A percentile compares a stretch with the other conserved stretches of the same genome.
These are phyloP conservation scores for Nakataea oryzae DNA, from an alignment of 2,329 filamentous ascomycete genomes.

Conservation along the genomic window DNA sequence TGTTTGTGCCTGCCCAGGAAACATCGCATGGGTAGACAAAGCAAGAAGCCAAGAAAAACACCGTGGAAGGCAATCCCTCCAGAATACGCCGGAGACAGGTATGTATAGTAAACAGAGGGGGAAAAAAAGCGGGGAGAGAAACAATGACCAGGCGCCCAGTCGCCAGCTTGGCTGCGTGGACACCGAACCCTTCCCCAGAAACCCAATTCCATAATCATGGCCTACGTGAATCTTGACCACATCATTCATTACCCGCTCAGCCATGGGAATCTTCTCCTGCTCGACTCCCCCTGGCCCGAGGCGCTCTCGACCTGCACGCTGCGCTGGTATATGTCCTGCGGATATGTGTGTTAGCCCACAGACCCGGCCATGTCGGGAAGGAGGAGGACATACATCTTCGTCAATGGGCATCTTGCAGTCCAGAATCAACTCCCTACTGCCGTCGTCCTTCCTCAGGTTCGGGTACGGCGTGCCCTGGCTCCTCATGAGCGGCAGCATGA, in stretches of 20 bases:
- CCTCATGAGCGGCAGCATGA: slow-evolving; percentile 80
- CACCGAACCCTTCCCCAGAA: background rate
- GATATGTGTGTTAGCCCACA: slow-evolving; percentile 12
- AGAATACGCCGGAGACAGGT: background rate
- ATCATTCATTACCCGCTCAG: slow-evolving; percentile 31
- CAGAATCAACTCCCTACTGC: slow-evolving; percentile 63
- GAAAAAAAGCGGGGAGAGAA: background rate
- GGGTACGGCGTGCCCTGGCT: slow-evolving; percentile 80
- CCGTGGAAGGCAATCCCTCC: background rate
- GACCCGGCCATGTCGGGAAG: slow-evolving; percentile 1
- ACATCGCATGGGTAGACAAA: background rate
- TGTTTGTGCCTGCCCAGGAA: background rate
- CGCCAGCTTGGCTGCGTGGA: background rate
- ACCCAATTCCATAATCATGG: background rate
- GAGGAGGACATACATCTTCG: slow-evolving; percentile 63
- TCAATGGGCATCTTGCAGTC: slow-evolving; percentile 75
- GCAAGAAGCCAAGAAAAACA: background rate
- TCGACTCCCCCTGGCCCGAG: slow-evolving; percentile 32
- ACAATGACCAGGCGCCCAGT: background rate
- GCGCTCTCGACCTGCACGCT: slow-evolving; percentile 48
- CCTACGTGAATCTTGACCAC: background rate
- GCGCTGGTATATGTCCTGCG: slow-evolving; percentile 53
- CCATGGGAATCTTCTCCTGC: slow-evolving; percentile 59
- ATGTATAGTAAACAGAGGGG: background rate
- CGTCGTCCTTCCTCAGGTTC: slow-evolving; percentile 58